Conservation (phyloP, 1,284 basidiomycete genomes). For the Leccinum angustisporum region DNA sequence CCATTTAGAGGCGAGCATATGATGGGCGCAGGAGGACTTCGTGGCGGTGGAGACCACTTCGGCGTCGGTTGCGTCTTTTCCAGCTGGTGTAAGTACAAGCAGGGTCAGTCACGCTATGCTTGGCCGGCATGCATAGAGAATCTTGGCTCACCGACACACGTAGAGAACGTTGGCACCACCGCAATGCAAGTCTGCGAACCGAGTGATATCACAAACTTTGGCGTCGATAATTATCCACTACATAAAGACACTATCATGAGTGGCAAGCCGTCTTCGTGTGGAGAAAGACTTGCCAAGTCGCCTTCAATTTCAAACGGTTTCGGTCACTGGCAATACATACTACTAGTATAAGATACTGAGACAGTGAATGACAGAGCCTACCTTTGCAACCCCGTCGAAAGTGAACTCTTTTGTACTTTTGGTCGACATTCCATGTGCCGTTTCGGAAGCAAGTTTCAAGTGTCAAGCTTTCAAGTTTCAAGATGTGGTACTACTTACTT, state of each 20-base stretch:
- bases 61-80: slow-evolving; percentile 82
- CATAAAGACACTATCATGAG: neutral
- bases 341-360: no score
- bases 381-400: slow-evolving; percentile 56
- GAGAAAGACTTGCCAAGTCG: slow-evolving; percentile 51
- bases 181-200: slow-evolving; percentile 67
- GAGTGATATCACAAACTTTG: slow-evolving; percentile 64
- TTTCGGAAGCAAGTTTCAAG: neutral
- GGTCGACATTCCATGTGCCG: slow-evolving; percentile 26
- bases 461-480: neutral
- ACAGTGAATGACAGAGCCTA: slow-evolving; percentile 20
- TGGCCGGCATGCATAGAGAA: neutral
- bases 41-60: slow-evolving; percentile 75
- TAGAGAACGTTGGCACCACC: slow-evolving; percentile 62
- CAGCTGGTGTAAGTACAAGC: slow-evolving; percentile 39
- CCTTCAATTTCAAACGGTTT: slow-evolving; percentile 36
- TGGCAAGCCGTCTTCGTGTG: neutral
- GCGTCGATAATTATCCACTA: slow-evolving; percentile 69
- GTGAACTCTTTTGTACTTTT: slow-evolving; percentile 39
- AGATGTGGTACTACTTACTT: neutral
- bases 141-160: slow-evolving; percentile 39
- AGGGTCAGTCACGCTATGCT: neutral
- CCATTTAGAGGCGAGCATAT: slow-evolving; percentile 80
- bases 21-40: slow-evolving; percentile 84
- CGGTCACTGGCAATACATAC: no score